These are phyloP conservation scores for Nicotiana undulata DNA, from an alignment of 257 asterid genomes.

Conservation along the genomic window DNA sequence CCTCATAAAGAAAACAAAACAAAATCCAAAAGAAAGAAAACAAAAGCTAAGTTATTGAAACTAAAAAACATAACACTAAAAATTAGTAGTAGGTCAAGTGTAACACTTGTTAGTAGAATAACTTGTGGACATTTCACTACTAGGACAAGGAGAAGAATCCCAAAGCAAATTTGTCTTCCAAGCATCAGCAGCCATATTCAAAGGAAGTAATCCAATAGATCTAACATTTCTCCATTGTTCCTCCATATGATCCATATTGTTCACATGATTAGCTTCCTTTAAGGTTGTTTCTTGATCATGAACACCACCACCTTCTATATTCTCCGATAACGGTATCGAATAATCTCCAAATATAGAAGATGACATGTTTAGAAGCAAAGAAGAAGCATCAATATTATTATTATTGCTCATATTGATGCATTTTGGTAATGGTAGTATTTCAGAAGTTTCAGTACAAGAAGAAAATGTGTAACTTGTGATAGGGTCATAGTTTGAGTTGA, in stretches of 20 bases:
- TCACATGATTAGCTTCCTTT: constrained; percentile 11
- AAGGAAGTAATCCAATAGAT: constrained; percentile 31
- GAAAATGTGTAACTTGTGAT: constrained; percentile 19
- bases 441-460: constrained; percentile 11
- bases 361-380: constrained; percentile 55
- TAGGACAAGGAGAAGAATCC: constrained; percentile 80
- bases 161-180: constrained; percentile 56
- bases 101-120: constrained; percentile 53
- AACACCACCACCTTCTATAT: background rate
- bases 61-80: background rate
- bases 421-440: constrained; percentile 20
- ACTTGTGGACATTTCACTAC: constrained; percentile 49
- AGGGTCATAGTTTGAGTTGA: constrained; percentile 15
- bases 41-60: background rate
- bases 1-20: background rate
- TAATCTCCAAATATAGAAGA: constrained; percentile 42
- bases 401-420: constrained; percentile 1
- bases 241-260: constrained; percentile 16
- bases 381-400: constrained; percentile 41
- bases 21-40: background rate
- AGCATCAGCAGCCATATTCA: constrained; percentile 36
- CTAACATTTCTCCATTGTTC: constrained; percentile 33
- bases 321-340: constrained; percentile 9
- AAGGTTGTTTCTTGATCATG: constrained; percentile 3
- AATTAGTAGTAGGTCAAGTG: constrained; percentile 19